phyloP scores from a whole-genome alignment of 2,329 filamentous ascomycete species.

The Chrysosporium keratinophilum region DNA sequence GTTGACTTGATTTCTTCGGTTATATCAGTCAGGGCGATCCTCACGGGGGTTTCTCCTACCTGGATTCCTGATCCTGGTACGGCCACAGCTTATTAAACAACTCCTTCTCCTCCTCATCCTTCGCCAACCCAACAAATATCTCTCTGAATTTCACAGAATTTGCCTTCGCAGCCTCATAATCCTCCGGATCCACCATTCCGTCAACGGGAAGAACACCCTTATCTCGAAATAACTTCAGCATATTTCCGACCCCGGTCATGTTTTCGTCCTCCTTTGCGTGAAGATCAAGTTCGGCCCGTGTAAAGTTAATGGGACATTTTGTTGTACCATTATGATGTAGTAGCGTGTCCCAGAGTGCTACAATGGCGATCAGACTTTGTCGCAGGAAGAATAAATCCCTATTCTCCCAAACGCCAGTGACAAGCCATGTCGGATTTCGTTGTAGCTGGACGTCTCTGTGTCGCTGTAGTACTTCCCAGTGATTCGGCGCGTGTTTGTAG shows the following conservation, averaged over 20 bases:
- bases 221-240: constrained; percentile 24
- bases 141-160: constrained; percentile 21
- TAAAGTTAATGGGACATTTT: constrained; percentile 22
- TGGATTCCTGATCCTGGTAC: constrained; percentile 16
- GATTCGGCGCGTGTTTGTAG: constrained; percentile 22
- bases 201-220: constrained; percentile 23
- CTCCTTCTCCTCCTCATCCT: constrained; percentile 20
- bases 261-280: constrained; percentile 26
- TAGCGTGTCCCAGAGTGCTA: constrained; percentile 20
- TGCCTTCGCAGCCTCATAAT: constrained; percentile 20
- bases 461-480: constrained; percentile 24
- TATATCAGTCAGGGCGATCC: too few species aligned
- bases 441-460: constrained; percentile 15
- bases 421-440: constrained; percentile 26
- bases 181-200: constrained; percentile 26
- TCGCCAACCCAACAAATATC: constrained; percentile 19
- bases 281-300: constrained; percentile 18
- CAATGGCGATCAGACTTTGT: constrained; percentile 22
- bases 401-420: constrained; percentile 26
- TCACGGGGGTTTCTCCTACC: too few species aligned
- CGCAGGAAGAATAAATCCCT: constrained; percentile 27
- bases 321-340: constrained; percentile 10
- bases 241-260: constrained; percentile 23
- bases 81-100: constrained; percentile 22
- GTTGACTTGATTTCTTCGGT: too few species aligned